Evolutionary conservation across 2,329 filamentous ascomycete genomes (phyloP), one percentile per base, ranked within the genome.

Genomic region (Aspergillus brunneoviolaceus): DNA sequence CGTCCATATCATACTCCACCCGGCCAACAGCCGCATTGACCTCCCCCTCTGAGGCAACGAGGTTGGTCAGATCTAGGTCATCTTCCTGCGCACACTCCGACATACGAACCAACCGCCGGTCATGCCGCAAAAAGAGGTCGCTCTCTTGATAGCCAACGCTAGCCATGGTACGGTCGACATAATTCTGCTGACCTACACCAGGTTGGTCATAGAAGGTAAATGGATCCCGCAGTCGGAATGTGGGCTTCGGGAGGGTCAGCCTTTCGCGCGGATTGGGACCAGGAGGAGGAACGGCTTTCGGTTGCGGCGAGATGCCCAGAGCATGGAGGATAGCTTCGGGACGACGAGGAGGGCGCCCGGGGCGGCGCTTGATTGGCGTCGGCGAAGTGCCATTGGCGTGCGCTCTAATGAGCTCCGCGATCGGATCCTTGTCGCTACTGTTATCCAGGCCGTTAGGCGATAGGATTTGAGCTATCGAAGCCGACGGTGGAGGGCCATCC

Each of bases 1-100:
- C 95, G 72, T 99, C 95, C 95, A 99, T 99, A 75, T 99, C 95
- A 74, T 99, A 99, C 74, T 99, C 95, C 21, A 99, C 95, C 59
- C 91, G 88, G 12, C 92, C 91, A 45, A 96, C 84, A 4, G 79
- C 77, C 31, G 79, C 75, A 56, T 84, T 81, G 5, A 78, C 72
- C 50, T 90, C 88, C 9, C 83, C 84, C 52, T 90, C 89, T 19
- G 80, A 80, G 63, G 84, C 85, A 19, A 83, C 71, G 21, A 80
- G 77, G 25, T 81, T 77, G 55, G 77, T 81, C 53, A 86, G 74
- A 62, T 87, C 85, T 21, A 88, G 76, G 65, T 89, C 87, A 67
- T 89, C 87, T 67, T 87, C 84, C 51, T 86, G 84, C 5, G 83
- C 83, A 23, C 82, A 83, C 70, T 89, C 86, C 2, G 83, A 80